Evolutionary conservation across 23 red algal genomes (phyloP), one percentile per base, ranked within the genome.

Genomic region (Gracilaria domingensis): DNA sequence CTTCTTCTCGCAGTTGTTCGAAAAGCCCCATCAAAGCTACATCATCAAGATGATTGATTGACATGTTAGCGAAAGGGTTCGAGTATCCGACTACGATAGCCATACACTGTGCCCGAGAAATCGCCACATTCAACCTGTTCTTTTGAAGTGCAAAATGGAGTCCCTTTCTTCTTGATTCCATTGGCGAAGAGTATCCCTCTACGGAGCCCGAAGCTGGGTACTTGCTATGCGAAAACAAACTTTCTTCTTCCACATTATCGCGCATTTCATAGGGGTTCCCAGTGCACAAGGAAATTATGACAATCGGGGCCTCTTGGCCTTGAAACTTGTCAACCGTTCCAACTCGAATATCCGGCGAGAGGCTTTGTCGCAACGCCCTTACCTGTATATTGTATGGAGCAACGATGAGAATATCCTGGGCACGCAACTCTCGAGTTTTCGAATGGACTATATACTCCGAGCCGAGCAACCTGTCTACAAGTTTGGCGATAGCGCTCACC

Each of bases 281-380:
- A n/a, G 69, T 86, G 66, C 89, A 98, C 8, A 88, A 38, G 29
- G 86, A 92, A 61, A 98, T 64, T 17, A 98, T 80, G 35, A 84
- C 91, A 44, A 98, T 74, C 28, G 91, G 86, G 8, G 91, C 91
- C 51, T 98, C 53, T 86, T 98, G 95, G 35, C 95, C 95, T 82
- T 98, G 95, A 70, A 98, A 98, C 49, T 98, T 98, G 60, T 98
- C 95, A 21, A 98, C 86, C 9, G 95, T 98, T 61, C 95, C 95
- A 36, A 98, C 89, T 30, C 90, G 91, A 67, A 88, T 61, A 14
- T 64, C 23, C 13, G 45, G 45, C 17, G 79, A 69, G 82, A 98
- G 79, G 12, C 53, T 86, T 20, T 73, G 53, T 14, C 42, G 30
- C 38, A 98, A 56, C 32, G 85, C 91, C 8, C 58, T 44, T 33